phyloP scores from a whole-genome alignment of 2,329 filamentous ascomycete genomes.

The Diplodia corticola region DNA sequence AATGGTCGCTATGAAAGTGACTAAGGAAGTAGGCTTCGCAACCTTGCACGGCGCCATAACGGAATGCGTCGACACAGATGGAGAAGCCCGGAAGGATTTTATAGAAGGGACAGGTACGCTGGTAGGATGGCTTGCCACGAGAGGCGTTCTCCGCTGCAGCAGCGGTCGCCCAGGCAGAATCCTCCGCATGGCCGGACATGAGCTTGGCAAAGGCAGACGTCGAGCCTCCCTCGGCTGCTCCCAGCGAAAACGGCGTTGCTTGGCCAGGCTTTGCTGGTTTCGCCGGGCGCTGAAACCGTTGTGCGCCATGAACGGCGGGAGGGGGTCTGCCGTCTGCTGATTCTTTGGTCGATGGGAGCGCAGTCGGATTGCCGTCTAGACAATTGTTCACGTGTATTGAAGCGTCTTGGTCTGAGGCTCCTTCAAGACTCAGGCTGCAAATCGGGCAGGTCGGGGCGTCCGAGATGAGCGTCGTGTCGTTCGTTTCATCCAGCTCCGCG shows the following conservation, averaged over 20 bases:
- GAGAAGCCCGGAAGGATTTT: slow-evolving; percentile 93
- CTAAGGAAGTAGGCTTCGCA: slow-evolving; percentile 95
- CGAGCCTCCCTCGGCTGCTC: slow-evolving; percentile 52
- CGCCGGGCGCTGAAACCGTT: slow-evolving; percentile 65
- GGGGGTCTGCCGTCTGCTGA: slow-evolving; percentile 13
- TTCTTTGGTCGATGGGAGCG: slow-evolving; percentile 46
- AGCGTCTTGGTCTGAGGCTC: slow-evolving; percentile 61
- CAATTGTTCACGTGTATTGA: slow-evolving; percentile 90
- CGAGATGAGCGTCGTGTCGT: slow-evolving; percentile 7
- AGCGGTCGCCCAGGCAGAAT: slow-evolving; percentile 84
- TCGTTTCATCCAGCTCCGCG: slow-evolving; percentile 23
- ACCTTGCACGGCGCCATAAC: slow-evolving; percentile 89
- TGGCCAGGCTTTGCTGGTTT: slow-evolving; percentile 74
- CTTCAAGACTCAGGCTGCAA: slow-evolving; percentile 66
- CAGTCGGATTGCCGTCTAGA: slow-evolving; percentile 75
- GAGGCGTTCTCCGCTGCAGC: slow-evolving; percentile 76
- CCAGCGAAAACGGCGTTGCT: slow-evolving; percentile 70
- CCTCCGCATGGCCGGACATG: slow-evolving; percentile 90
- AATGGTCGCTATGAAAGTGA: slow-evolving; percentile 98
- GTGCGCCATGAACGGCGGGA: slow-evolving; percentile 36
- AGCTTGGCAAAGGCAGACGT: slow-evolving; percentile 87
- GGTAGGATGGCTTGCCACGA: slow-evolving; percentile 80
- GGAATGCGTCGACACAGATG: slow-evolving; percentile 93
- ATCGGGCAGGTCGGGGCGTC: slow-evolving; percentile 66
- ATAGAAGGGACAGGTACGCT: slow-evolving; percentile 95